These are phyloP conservation scores for Leccinum fibrillosum DNA, from an alignment of 768 basidiomycete species.

Conservation along the genomic window DNA sequence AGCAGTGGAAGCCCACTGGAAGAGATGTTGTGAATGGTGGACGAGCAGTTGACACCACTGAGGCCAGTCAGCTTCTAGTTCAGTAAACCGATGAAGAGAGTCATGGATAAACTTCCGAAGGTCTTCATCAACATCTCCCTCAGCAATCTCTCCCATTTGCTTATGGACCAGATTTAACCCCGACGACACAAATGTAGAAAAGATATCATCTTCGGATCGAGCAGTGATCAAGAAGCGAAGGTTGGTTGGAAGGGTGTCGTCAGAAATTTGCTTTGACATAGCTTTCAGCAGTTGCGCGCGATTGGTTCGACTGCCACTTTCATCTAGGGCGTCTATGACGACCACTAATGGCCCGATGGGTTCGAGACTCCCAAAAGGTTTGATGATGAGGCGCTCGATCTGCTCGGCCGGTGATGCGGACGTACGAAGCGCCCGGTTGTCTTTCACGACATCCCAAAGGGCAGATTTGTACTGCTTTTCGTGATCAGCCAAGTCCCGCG, in stretches of 20 bases:
- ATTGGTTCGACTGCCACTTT: neutral
- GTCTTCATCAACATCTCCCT: neutral
- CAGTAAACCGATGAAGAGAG: neutral
- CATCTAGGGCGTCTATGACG: neutral
- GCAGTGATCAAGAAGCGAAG: no score
- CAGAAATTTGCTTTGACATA: neutral
- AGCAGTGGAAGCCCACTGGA: neutral
- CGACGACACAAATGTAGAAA: neutral
- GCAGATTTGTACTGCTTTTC: no score
- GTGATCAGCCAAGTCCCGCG: no score
- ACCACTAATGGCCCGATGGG: neutral
- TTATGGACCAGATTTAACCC: neutral
- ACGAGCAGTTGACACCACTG: neutral
- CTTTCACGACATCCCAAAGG: no score
- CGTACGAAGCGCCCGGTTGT: no score
- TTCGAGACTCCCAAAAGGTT: neutral
- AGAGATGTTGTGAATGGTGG: neutral
- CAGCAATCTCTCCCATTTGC: fast-evolving
- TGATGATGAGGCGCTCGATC: neutral
- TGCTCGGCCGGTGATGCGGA: neutral
- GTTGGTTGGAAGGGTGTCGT: neutral
- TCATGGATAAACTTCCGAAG: neutral
- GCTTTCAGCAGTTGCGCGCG: neutral
- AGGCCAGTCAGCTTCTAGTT: fast-evolving
- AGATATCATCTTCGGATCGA: neutral